Percentiles rank a stretch among this genome's conserved stretches.
These are phyloP conservation scores for Ambrosia hybrid DNA, from an alignment of 140 eudicot species.

Conservation along the genomic window DNA sequence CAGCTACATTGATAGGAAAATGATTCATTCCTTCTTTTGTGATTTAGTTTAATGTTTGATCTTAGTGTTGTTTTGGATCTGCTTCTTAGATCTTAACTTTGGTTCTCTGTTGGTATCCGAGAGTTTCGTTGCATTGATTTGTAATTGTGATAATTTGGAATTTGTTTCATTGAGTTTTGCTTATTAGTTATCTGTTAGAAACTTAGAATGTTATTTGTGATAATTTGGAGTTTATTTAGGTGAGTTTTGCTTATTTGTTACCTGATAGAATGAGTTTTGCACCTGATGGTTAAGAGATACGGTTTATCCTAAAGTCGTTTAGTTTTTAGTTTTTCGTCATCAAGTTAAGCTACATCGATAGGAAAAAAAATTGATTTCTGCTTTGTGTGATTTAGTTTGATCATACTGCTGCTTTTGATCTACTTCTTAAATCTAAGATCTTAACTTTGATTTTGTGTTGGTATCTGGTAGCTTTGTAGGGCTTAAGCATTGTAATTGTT, in stretches of 20 bases:
- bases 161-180: not conserved
- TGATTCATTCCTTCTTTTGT: not conserved
- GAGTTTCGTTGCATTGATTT: not conserved
- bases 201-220: too few species aligned
- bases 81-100: not conserved
- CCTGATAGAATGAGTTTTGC: not conserved
- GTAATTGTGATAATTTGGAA: too few species aligned
- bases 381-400: slow-evolving; percentile 4
- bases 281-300: too few species aligned
- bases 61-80: slow-evolving; percentile 8
- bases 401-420: slow-evolving; percentile 1
- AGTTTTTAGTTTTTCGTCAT: not conserved
- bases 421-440: not conserved
- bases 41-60: slow-evolving; percentile 7
- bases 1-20: slow-evolving; percentile 2
- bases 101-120: not conserved
- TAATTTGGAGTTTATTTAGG: too few species aligned
- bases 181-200: not conserved
- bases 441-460: not conserved
- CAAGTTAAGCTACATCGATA: slow-evolving; percentile 4
- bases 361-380: not conserved
- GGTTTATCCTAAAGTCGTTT: too few species aligned
- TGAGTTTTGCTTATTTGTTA: not conserved
- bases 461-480: not conserved
- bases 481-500: not conserved